Evolutionary conservation across 129 eudicot genomes (phyloP), one percentile per base, ranked within the genome.

Genomic region (Flaveria ramosissima): DNA sequence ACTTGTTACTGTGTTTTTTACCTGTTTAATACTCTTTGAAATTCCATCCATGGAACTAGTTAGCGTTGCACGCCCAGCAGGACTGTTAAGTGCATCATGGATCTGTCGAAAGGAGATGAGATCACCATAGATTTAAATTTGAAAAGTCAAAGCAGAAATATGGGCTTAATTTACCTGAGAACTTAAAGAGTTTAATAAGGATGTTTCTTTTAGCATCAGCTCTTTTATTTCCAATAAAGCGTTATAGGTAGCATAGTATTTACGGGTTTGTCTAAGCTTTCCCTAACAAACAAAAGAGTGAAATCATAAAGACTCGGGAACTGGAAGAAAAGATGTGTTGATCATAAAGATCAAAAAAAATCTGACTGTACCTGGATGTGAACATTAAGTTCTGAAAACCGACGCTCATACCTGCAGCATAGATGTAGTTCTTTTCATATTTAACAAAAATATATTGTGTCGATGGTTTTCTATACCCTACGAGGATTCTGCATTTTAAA

Each of bases 151-250:
- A 68, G 55, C 55, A 67, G 26, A 15, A 43, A 43, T 24, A 23
- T 14, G 4, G 30, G 27, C 32, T 11, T 30, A 23, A 68, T 67
- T 27, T 84, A 91, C 97, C 97, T 91, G 97, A 23, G 90, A 85
- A 67, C 85, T 86, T 51, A 91, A 76, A 42, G 97, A 91, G 87
- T 86, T 88, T 72, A 91, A 78, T 76, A 88, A 86, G 60, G 97
- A 91, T 77, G 89, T 91, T 86, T 91, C 97, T 69, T 91, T 91
- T 43, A 85, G 78, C 97, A 91, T 91, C 86, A 91, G 42, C 51
- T 91, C 95, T 79, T 88, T 91, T 76, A 88, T 88, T 89, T 88
- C 97, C 89, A 86, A 16, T 71, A 91, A 85, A 60, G 95, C 88
- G 51, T 91, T 88, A 76, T 68, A 91, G 2, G 92, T 91, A 55